Conservation (phyloP, 345 rosid genomes). For the Boechera retrofracta region DNA sequence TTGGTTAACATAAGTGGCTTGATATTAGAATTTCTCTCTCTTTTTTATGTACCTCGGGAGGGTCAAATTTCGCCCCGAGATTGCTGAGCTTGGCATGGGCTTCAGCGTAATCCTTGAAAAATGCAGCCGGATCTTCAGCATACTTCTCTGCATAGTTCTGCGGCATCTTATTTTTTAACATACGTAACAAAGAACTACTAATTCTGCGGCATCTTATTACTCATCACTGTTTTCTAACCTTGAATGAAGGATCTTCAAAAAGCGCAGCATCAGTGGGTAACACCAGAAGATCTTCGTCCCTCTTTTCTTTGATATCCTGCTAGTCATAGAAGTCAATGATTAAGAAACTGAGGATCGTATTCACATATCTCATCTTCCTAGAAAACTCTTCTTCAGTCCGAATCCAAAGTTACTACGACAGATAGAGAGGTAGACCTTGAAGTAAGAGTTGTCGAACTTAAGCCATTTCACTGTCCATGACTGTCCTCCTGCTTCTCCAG, state of each 20-base stretch:
- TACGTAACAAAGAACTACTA: neutral
- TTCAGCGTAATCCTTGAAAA: constrained; percentile 93
- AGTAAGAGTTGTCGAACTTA: constrained; percentile 93
- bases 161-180: neutral
- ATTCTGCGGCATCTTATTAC: neutral
- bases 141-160: constrained; percentile 94
- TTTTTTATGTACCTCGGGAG: constrained; percentile 71
- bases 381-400: neutral
- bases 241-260: constrained; percentile 93
- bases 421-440: constrained; percentile 67
- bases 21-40: neutral
- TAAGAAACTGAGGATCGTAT: constrained; percentile 22
- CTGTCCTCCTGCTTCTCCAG: constrained; percentile 98
- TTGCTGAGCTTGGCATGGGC: constrained; percentile 97
- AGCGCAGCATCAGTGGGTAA: constrained; percentile 93
- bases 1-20: neutral
- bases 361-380: neutral
- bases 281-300: constrained; percentile 78
- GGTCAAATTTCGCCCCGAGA: constrained; percentile 92
- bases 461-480: constrained; percentile 97
- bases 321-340: neutral
- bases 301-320: constrained; percentile 82
- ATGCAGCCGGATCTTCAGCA: constrained; percentile 81
- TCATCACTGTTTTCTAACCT: constrained; percentile 48
- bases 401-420: neutral